Evolutionary conservation across 805 yeast species (phyloP).

Genomic region (Zygoascus tannicola): DNA sequence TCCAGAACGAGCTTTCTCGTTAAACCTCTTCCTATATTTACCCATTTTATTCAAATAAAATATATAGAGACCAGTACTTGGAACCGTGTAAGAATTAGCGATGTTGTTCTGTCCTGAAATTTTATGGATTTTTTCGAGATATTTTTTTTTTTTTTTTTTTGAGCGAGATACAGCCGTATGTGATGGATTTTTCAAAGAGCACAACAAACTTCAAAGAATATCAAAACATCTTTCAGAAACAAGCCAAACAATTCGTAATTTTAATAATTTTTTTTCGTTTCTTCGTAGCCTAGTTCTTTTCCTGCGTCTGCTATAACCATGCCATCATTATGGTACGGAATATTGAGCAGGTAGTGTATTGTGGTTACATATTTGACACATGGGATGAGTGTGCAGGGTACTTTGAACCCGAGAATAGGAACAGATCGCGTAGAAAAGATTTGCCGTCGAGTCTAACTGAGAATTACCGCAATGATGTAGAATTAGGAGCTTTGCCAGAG

Average conservation of each 20-base stretch:
- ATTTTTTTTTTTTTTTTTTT: too few relatives aligned
- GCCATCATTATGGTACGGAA: constrained; percentile 33
- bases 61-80: neutral
- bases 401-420: constrained; percentile 34
- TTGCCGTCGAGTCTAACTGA: constrained; percentile 5
- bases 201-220: too few relatives aligned
- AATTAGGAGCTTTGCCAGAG: constrained; percentile 17
- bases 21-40: constrained; percentile 67
- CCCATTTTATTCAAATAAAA: constrained; percentile 48
- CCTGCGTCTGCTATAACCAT: too few relatives aligned
- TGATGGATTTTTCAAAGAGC: too few relatives aligned
- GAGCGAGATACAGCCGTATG: too few relatives aligned
- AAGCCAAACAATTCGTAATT: too few relatives aligned
- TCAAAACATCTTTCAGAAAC: too few relatives aligned
- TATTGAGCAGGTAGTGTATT: constrained; percentile 56
- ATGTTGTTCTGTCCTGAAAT: neutral
- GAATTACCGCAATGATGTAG: neutral
- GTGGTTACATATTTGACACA: constrained; percentile 58
- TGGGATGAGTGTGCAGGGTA: constrained; percentile 88
- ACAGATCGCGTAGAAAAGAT: constrained; percentile 8
- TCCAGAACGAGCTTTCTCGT: constrained; percentile 79
- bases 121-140: neutral
- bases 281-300: too few relatives aligned
- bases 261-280: too few relatives aligned
- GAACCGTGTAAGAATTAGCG: neutral